Evolutionary conservation across 306 rosid species (phyloP), one percentile per base, ranked within the genome.

Genomic region (Castanea crenata): DNA sequence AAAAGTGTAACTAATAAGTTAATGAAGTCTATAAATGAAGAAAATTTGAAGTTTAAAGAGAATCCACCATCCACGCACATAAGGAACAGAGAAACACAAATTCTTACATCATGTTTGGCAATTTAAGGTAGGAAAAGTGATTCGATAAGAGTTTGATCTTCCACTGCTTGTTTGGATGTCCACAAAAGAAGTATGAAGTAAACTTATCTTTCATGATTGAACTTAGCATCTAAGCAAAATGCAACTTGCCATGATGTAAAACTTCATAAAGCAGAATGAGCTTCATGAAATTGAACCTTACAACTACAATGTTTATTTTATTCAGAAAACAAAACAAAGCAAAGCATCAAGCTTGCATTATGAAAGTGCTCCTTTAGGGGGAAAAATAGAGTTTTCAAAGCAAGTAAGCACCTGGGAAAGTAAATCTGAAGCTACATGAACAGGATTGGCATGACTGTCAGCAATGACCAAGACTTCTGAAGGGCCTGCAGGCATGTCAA

Each of bases 401-500:
- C 2, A 70, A 77, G 74, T 15, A 49, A 65, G 51, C 13, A 75
- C 99, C 99, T 94, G 99, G 74, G 99, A 94, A 81, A 95, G 98
- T 83, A 95, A 87, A 90, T 95, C 99, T 51, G 97, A 97, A 58
- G 99, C 99, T 77, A 95, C 80, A 74, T 95, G 97, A 78, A 88
- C 93, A 59, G 99, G 94, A 77, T 87, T 82, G 68, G 99, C 96
- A 76, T 89, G 76, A 82, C 83, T 83, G 87, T 95, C 99, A 41
- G 99, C 98, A 80, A 95, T 95, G 86, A 95, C 99, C 77, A 95
- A 86, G 83, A 95, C 99, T 91, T 95, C 99, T 10, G 99, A 95
- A 71, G 99, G 99, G 64, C 99, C 99, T 0, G 99, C 99, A 4
- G 99, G 98, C 99, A 92, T 93, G 85, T 95, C 99, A 86, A 95